phyloP scores from a whole-genome alignment of 371 early-diverging fungal genomes.

The Mortierella sp. region DNA sequence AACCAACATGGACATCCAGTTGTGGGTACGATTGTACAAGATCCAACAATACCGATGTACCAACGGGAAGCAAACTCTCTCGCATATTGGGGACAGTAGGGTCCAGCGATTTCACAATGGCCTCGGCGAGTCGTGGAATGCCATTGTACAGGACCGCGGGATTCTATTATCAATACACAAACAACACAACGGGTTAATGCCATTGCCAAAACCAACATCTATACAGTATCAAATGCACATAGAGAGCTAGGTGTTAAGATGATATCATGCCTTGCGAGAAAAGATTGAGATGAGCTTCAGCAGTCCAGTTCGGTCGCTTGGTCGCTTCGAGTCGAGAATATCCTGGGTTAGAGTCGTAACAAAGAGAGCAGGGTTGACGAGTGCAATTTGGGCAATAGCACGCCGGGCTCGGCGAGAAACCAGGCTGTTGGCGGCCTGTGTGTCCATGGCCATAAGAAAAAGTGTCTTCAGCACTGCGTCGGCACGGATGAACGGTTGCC shows the following conservation, averaged over 20 bases:
- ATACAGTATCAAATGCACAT: no score
- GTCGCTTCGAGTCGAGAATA: slow-evolving; percentile 75
- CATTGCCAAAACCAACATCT: background rate
- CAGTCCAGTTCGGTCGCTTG: slow-evolving; percentile 68
- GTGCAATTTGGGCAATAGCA: slow-evolving; percentile 83
- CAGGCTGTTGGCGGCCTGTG: slow-evolving; percentile 48
- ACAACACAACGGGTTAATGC: background rate
- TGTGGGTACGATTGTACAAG: slow-evolving; percentile 84
- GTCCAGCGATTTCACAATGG: slow-evolving; percentile 88
- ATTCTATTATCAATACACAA: slow-evolving; percentile 59
- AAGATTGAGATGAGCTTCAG: slow-evolving; percentile 81
- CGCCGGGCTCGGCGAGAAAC: slow-evolving; percentile 73
- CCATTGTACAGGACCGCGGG: slow-evolving; percentile 74
- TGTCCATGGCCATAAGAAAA: slow-evolving; percentile 68
- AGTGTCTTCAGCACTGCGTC: slow-evolving; percentile 78
- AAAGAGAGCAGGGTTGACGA: slow-evolving; percentile 76
- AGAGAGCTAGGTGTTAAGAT: background rate
- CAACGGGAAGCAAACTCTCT: slow-evolving; percentile 77
- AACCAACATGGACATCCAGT: slow-evolving; percentile 81
- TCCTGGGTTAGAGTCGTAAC: slow-evolving; percentile 83
- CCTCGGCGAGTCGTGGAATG: slow-evolving; percentile 78
- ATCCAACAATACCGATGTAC: slow-evolving; percentile 82
- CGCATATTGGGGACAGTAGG: slow-evolving; percentile 83
- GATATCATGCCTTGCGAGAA: slow-evolving; percentile 72
- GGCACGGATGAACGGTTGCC: slow-evolving; percentile 83